These are phyloP conservation scores for Aspergillus avenaceus DNA, from an alignment of 495 filamentous ascomycete species.

Conservation along the genomic window DNA sequence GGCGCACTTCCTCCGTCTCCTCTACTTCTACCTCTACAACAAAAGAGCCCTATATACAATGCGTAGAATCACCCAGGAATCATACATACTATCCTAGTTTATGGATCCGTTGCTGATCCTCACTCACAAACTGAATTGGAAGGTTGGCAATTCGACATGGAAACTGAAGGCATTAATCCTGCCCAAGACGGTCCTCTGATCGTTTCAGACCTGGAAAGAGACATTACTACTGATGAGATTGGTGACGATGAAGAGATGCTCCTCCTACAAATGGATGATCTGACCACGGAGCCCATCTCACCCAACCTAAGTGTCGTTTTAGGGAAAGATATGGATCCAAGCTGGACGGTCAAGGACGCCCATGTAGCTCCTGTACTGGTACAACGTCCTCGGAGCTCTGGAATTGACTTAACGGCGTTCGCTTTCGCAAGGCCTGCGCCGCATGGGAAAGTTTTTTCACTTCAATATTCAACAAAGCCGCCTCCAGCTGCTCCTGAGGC, in stretches of 20 bases:
- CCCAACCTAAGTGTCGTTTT: constrained; percentile 11
- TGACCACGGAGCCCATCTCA: constrained; percentile 9
- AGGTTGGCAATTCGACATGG: not conserved
- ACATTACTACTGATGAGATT: not conserved
- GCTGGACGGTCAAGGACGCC: not conserved
- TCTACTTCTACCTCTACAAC: not conserved
- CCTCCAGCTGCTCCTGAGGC: not conserved
- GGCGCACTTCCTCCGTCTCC: not conserved
- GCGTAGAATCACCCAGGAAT: too few species aligned
- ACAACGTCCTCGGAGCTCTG: constrained; percentile 27
- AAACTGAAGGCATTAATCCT: not conserved
- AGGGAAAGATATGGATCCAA: not conserved
- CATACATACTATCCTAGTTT: not conserved
- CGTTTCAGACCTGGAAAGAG: not conserved
- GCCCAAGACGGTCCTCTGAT: not conserved
- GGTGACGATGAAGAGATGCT: constrained; percentile 19
- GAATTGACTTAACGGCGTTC: constrained; percentile 30
- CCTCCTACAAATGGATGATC: constrained; percentile 15
- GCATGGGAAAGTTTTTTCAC: constrained; percentile 20
- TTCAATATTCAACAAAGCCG: constrained; percentile 12
- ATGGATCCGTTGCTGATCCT: not conserved
- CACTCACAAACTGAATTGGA: too few species aligned
- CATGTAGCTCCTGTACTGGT: constrained; percentile 20
- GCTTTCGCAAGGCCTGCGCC: constrained; percentile 31
- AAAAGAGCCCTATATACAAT: not conserved